These are phyloP conservation scores for Fusarium annulatum DNA, from an alignment of 2,329 filamentous ascomycete species.

Conservation along the genomic window DNA sequence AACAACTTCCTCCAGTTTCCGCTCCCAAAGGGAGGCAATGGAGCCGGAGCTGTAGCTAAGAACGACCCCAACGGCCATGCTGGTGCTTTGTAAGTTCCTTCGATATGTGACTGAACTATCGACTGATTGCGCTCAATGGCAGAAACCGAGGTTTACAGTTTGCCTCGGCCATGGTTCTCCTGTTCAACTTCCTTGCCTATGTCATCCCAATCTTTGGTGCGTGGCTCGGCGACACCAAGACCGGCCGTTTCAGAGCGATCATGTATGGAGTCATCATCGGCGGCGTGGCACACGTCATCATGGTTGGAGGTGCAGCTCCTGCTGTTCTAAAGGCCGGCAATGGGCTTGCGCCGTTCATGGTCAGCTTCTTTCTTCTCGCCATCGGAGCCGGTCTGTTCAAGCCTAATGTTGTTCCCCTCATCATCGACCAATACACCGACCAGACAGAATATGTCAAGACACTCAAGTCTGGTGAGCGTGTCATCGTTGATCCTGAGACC, in stretches of 20 bases:
- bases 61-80: neutral
- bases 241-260: neutral
- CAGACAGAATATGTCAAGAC: slow-evolving; percentile 54
- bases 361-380: slow-evolving; percentile 61
- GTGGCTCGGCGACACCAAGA: neutral
- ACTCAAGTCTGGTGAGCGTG: slow-evolving; percentile 67
- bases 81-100: neutral
- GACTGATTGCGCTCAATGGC: neutral
- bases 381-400: neutral
- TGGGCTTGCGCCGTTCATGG: slow-evolving; percentile 66
- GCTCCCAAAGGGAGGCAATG: slow-evolving; percentile 45
- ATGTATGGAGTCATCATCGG: slow-evolving; percentile 75
- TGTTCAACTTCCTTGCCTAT: neutral
- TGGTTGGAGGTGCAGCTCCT: slow-evolving; percentile 69
- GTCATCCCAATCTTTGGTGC: neutral
- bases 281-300: slow-evolving; percentile 74
- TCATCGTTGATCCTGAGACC: slow-evolving; percentile 75
- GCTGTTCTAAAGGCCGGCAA: slow-evolving; percentile 57
- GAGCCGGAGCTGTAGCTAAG: neutral
- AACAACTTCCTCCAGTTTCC: slow-evolving; percentile 71
- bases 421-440: slow-evolving; percentile 73
- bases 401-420: slow-evolving; percentile 72
- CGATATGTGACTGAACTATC: neutral
- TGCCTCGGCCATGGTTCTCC: neutral
- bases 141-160: neutral